Evolutionary conservation across 2,329 filamentous ascomycete genomes (phyloP).

Genomic region (Xylaria multiplex): DNA sequence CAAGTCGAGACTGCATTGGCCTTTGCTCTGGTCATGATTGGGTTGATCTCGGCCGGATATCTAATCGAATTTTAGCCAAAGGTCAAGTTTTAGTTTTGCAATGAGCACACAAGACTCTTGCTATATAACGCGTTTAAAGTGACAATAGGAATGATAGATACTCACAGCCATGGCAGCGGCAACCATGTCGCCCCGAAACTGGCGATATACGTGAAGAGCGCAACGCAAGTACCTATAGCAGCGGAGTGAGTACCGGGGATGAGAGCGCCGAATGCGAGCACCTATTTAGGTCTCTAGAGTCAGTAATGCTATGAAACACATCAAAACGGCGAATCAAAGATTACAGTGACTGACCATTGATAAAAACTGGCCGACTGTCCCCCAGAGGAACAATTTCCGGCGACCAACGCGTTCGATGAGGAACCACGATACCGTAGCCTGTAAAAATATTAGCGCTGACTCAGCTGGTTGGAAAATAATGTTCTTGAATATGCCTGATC

Average conservation of each 20-base stretch:
- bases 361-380: constrained; percentile 59
- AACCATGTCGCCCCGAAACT: constrained; percentile 74
- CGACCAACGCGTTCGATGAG: constrained; percentile 60
- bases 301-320: too few relatives aligned
- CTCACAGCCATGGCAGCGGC: constrained; percentile 67
- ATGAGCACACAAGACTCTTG: background rate
- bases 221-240: constrained; percentile 74
- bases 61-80: constrained; percentile 22
- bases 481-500: background rate
- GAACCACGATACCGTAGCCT: constrained; percentile 63
- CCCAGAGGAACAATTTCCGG: constrained; percentile 58
- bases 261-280: constrained; percentile 68
- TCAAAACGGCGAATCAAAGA: too few relatives aligned
- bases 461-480: background rate
- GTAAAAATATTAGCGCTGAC: constrained; percentile 13
- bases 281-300: too few relatives aligned
- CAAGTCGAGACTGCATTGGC: constrained; percentile 68
- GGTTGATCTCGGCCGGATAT: constrained; percentile 65
- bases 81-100: background rate
- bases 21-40: constrained; percentile 58
- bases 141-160: background rate
- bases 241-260: constrained; percentile 71
- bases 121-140: too few relatives aligned
- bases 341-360: constrained; percentile 59
- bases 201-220: constrained; percentile 75